Conservation (phyloP, 2,329 filamentous ascomycete genomes). For the Aquanectria penicillioides region DNA sequence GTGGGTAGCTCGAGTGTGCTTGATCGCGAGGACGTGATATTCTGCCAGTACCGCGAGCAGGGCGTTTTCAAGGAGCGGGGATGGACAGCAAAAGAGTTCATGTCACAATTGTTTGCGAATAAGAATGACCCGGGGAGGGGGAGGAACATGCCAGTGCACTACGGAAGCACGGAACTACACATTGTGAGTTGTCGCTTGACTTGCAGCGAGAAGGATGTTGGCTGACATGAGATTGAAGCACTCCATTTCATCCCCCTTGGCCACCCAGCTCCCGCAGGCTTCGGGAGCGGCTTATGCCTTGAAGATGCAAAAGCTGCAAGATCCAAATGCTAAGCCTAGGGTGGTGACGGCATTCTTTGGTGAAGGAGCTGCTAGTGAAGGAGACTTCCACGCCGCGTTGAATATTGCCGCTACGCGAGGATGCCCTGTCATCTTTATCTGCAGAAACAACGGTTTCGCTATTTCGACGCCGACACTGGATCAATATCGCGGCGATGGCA, state of each 20-base stretch:
- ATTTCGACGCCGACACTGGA: conserved; percentile 91
- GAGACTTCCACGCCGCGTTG: conserved; percentile 89
- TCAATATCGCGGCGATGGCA: conserved; percentile 91
- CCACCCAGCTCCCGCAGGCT: conserved; percentile 90
- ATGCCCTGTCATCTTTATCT: conserved; percentile 91
- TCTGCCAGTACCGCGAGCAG: conserved; percentile 93
- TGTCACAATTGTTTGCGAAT: conserved; percentile 95
- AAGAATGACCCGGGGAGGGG: conserved; percentile 81
- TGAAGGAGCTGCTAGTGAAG: conserved; percentile 89
- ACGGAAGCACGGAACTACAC: conserved; percentile 84
- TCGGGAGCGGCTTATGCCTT: conserved; percentile 88
- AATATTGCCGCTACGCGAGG: conserved; percentile 90
- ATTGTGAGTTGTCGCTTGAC: conserved; percentile 67
- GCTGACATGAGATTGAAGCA: conserved; percentile 60
- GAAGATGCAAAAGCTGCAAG: conserved; percentile 80
- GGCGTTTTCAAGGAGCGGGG: conserved; percentile 92
- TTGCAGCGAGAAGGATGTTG: background rate
- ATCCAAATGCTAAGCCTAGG: conserved; percentile 73
- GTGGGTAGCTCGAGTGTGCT: conserved; percentile 89
- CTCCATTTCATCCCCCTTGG: conserved; percentile 84
- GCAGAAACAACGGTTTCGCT: conserved; percentile 92
- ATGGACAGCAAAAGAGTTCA: conserved; percentile 88
- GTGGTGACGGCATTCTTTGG: conserved; percentile 89
- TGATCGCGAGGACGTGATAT: conserved; percentile 86
- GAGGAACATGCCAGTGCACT: conserved; percentile 98